phyloP scores from a whole-genome alignment of 1,139 yeast genomes.

The Zygoascus sp. region DNA sequence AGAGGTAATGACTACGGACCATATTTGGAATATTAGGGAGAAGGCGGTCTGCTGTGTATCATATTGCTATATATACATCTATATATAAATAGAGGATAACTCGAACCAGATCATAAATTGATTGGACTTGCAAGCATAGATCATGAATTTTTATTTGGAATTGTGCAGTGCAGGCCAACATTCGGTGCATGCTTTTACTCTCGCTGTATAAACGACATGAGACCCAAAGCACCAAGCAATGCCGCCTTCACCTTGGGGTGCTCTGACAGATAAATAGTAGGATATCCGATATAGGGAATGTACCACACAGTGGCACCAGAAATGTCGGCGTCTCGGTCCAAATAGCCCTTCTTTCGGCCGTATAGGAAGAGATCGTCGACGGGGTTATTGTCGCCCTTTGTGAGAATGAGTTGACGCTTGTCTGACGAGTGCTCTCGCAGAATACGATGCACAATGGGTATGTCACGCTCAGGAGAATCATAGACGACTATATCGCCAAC shows the following conservation, averaged over 20 bases:
- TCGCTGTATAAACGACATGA: slow-evolving; percentile 38
- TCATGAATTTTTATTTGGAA: no score
- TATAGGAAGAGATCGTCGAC: slow-evolving; percentile 86
- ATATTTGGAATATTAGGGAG: slow-evolving; percentile 25
- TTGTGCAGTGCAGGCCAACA: no score
- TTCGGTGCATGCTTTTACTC: no score
- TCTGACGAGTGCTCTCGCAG: slow-evolving; percentile 63
- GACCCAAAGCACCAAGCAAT: slow-evolving; percentile 61
- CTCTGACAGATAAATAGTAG: slow-evolving; percentile 90
- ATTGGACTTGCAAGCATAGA: no score
- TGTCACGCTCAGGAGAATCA: slow-evolving; percentile 70
- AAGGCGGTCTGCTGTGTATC: not conserved
- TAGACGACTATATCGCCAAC: slow-evolving; percentile 99
- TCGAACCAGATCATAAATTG: no score
- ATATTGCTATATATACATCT: no score
- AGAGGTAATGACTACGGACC: slow-evolving; percentile 30
- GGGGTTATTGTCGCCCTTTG: slow-evolving; percentile 96
- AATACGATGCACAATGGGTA: slow-evolving; percentile 95
- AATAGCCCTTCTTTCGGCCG: slow-evolving; percentile 68
- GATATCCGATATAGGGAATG: slow-evolving; percentile 86
- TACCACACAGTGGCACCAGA: slow-evolving; percentile 90
- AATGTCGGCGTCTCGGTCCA: slow-evolving; percentile 71
- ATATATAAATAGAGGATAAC: no score
- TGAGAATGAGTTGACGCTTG: slow-evolving; percentile 66
- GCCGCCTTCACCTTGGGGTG: slow-evolving; percentile 71